Base-by-base conservation (phyloP, 78 protist genomes). In the Anaeramoeba flamelloides region DNA sequence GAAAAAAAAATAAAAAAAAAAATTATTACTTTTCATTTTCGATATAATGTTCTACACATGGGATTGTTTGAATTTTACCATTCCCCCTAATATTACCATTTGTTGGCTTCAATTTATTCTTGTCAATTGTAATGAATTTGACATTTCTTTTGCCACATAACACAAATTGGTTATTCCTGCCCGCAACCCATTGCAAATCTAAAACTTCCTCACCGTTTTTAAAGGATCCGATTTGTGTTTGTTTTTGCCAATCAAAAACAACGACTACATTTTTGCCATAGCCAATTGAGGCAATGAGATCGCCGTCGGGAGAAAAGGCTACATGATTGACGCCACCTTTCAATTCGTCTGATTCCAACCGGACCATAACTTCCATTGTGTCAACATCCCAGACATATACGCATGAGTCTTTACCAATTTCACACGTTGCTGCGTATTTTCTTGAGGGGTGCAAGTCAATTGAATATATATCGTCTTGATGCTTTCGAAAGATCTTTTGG, bases 221-320 rank as follows among this genome's bases (percentile, higher is more conserved):
- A n/a, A n/a, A n/a, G n/a, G n/a, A n/a, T n/a, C n/a, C n/a, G n/a
- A n/a, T n/a, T n/a, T n/a, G n/a, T n/a, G n/a, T n/a, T n/a, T n/a
- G n/a, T n/a, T 30, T 36, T 39, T 39, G 78, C 87, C 86, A 82
- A 26, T 82, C 86, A 85, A 84, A 87, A 17, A 90, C 37, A 1
- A 33, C 41, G 30, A 87, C 4, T 33, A 79, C 34, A 75, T 81
- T 38, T 40, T 79, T 41, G 30, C 41, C 76, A 30, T 38, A 26
- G 2, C 85, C 88, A 4, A 79, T 83, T 0, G 86, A 26, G 8
- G 17, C 82, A 36, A 90, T 64, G 26, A 1, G 31, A 31, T 38
- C 1, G 0, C 87, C 90, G 34, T 79, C 79, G 1, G 87, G 53
- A 0, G 83, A 33, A 41, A 87, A 87, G 1, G 85, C 53, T 0